Evolutionary conservation across 129 eudicot genomes (phyloP).

Genomic region (Lonicera japonica): DNA sequence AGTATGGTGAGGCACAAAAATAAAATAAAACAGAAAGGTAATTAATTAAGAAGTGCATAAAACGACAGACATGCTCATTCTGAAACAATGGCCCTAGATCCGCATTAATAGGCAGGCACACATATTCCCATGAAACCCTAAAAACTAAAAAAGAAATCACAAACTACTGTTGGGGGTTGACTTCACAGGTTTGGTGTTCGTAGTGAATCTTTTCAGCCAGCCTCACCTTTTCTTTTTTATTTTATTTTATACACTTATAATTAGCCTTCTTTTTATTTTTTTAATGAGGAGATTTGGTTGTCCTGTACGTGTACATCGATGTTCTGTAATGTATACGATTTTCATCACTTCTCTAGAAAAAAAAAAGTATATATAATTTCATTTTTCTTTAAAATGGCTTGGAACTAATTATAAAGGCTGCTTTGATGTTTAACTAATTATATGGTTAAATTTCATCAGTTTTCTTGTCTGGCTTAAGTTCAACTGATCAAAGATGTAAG

Average conservation of each 20-base stretch:
- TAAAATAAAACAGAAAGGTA: too few relatives aligned
- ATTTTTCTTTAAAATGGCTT: too few relatives aligned
- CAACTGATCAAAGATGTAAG: too few relatives aligned
- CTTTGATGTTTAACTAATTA: too few relatives aligned
- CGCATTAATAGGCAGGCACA: conserved; percentile 57
- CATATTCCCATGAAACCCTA: conserved; percentile 24
- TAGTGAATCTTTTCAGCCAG: conserved; percentile 7
- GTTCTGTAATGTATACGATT: too few relatives aligned
- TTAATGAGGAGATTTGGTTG: neutral
- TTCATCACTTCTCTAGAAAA: too few relatives aligned
- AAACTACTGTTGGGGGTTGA: conserved; percentile 29
- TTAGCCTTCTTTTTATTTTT: too few relatives aligned
- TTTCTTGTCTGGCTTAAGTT: too few relatives aligned
- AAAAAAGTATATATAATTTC: too few relatives aligned
- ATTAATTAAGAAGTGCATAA: conserved; percentile 10
- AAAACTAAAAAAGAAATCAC: conserved; percentile 7
- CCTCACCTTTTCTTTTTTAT: neutral
- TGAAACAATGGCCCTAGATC: conserved; percentile 48
- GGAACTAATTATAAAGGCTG: too few relatives aligned
- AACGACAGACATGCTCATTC: conserved; percentile 68
- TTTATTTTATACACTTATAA: neutral
- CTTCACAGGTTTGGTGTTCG: conserved; percentile 29
- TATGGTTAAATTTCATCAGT: too few relatives aligned
- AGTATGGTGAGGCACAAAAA: too few relatives aligned
- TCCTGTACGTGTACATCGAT: neutral